phyloP scores from a whole-genome alignment of 768 basidiomycete genomes.

The Suillus fuscotomentosus region DNA sequence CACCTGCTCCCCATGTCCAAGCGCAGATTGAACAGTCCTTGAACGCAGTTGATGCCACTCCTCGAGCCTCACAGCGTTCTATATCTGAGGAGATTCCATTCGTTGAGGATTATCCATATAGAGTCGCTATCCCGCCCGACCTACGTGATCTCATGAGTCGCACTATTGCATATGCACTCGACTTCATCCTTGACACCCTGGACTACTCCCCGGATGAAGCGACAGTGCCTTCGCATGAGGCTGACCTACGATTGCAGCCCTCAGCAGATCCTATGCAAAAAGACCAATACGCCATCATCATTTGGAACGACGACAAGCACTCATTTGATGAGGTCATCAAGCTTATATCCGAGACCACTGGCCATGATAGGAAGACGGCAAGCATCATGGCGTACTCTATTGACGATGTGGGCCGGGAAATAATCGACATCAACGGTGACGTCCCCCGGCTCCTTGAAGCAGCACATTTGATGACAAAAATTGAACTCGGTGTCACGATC shows the following conservation, averaged over 20 bases:
- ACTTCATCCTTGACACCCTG: slow-evolving; percentile 81
- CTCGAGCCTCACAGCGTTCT: slow-evolving; percentile 40
- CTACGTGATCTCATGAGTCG: slow-evolving; percentile 72
- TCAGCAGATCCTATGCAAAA: slow-evolving; percentile 78
- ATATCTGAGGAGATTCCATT: slow-evolving; percentile 54
- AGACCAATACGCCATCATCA: slow-evolving; percentile 75
- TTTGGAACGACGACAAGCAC: slow-evolving; percentile 99
- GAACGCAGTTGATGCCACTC: slow-evolving; percentile 35
- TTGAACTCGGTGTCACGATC: slow-evolving; percentile 90
- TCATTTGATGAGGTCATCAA: slow-evolving; percentile 85
- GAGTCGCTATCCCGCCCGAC: slow-evolving; percentile 57
- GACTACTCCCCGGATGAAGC: slow-evolving; percentile 82
- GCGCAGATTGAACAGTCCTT: slow-evolving; percentile 14
- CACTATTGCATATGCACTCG: slow-evolving; percentile 74
- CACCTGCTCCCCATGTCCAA: slow-evolving; percentile 38
- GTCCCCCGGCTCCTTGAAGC: slow-evolving; percentile 64
- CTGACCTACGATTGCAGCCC: slow-evolving; percentile 69
- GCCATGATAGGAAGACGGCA: slow-evolving; percentile 56
- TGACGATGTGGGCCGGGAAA: slow-evolving; percentile 79
- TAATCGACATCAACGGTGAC: slow-evolving; percentile 70
- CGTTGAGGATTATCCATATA: slow-evolving; percentile 58
- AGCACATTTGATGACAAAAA: slow-evolving; percentile 76
- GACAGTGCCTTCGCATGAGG: slow-evolving; percentile 60
- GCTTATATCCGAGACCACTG: slow-evolving; percentile 57
- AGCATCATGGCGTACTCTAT: slow-evolving; percentile 53